Evolutionary conservation across 441 rosid species (phyloP), one percentile per base, ranked within the genome.

Genomic region (Adansonia madagascariensis): DNA sequence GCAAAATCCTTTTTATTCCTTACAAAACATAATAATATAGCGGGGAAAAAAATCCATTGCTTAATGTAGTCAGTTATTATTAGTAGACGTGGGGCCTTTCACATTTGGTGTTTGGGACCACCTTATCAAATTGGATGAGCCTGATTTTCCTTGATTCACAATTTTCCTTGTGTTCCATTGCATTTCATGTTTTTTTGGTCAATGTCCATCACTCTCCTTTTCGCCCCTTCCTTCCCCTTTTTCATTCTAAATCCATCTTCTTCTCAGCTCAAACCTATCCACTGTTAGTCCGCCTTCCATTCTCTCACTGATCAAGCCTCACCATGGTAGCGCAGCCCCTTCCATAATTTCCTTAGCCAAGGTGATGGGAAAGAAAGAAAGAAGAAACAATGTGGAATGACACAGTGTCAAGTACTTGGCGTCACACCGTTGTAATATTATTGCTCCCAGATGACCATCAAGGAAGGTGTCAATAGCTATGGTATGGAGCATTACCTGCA

Each of bases 291-390:
- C 3, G 3, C 41, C 41, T 35, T 2, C 41, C 41, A 35, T 35
- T 6, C 0, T 35, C 41, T 35, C 41, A 35, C 3, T 3, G 5
- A 35, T 35, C 41, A 35, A 35, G 41, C 3, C 5, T 35, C 41
- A 35, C 3, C 6, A 35, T 53, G 97, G 17, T 5, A 24, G 24
- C 24, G 24, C 24, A 24, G 24, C 24, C 24, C 24, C 24, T 24
- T 24, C 24, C 24, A 24, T 24, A 24, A 24, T 24, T 24, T 24
- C 24, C 24, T 24, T 24, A 24, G 24, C 24, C 24, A 24, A 24
- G 24, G 24, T 24, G 24, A 24, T 24, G 24, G 24, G 24, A 24
- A 24, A 24, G 24, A 24, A 24, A 24, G 24, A 24, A 24, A 24
- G 24, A 24, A 24, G 24, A 24, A 50, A 11, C 52, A 24, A 49